Percentiles rank a stretch among this genome's conserved stretches.
Evolutionary conservation across 306 rosid genomes (phyloP).

Genomic region (Benincasa hispida): DNA sequence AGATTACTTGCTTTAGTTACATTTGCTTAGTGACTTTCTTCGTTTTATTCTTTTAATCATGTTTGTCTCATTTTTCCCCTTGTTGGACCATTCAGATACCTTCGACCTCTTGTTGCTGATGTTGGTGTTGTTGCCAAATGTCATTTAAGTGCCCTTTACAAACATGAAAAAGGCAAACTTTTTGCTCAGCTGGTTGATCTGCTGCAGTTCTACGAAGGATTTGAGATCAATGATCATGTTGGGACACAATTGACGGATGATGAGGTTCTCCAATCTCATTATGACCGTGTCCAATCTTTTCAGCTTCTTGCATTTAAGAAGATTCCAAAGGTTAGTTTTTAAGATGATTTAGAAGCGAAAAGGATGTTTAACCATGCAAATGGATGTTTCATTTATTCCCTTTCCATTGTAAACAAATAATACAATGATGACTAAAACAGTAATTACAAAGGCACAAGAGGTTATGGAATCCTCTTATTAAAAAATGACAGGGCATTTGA

Average conservation of each 20-base stretch:
- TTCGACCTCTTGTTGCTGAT: conserved; percentile 94
- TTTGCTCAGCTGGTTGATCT: conserved; percentile 92
- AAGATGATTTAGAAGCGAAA: neutral
- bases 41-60: neutral
- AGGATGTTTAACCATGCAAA: neutral
- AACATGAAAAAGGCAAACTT: conserved; percentile 85
- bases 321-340: conserved; percentile 55
- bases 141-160: conserved; percentile 87
- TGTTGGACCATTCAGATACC: conserved; percentile 38
- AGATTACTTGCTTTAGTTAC: neutral
- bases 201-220: conserved; percentile 84
- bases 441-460: neutral
- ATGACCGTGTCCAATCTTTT: conserved; percentile 69
- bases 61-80: neutral
- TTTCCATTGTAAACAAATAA: neutral
- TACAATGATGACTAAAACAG: neutral
- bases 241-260: conserved; percentile 88
- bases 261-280: conserved; percentile 86
- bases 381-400: neutral
- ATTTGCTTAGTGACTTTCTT: neutral
- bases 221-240: conserved; percentile 90
- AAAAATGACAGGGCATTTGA: neutral
- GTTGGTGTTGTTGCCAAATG: conserved; percentile 97
- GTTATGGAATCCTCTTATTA: neutral
- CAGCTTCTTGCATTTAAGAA: conserved; percentile 83